Evolutionary conservation across 2,329 filamentous ascomycete genomes (phyloP).

Genomic region (Pseudogymnoascus sp.): DNA sequence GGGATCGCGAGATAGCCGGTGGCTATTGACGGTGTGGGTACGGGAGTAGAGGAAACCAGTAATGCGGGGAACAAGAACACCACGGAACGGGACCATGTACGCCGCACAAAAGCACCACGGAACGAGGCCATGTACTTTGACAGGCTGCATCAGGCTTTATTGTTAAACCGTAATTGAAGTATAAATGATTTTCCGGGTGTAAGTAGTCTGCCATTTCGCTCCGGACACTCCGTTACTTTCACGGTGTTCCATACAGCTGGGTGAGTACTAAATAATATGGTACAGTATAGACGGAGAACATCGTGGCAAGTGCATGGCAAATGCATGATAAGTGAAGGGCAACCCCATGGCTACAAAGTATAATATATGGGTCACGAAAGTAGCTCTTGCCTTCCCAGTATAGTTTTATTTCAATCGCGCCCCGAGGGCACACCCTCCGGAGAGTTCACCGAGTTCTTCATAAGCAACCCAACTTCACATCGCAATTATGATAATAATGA

Average conservation of each 20-base stretch:
- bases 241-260: not conserved
- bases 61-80: not conserved
- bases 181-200: not conserved
- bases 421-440: not conserved
- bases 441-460: not conserved
- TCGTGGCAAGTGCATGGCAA: not conserved
- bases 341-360: not conserved
- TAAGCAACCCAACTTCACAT: not conserved
- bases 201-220: not conserved
- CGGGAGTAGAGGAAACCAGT: not conserved
- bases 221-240: not conserved
- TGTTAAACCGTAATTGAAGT: not conserved
- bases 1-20: not conserved
- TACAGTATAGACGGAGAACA: not conserved
- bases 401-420: too few species aligned
- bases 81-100: not conserved
- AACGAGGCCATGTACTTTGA: not conserved
- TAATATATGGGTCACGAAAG: not conserved
- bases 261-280: not conserved
- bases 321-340: not conserved
- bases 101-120: not conserved
- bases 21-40: not conserved
- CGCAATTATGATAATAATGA: not conserved
- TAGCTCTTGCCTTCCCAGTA: not conserved
- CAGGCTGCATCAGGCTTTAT: not conserved